These are phyloP conservation scores for Yamadazyma sp. DNA, from an alignment of 1,139 yeast species.

Conservation along the genomic window DNA sequence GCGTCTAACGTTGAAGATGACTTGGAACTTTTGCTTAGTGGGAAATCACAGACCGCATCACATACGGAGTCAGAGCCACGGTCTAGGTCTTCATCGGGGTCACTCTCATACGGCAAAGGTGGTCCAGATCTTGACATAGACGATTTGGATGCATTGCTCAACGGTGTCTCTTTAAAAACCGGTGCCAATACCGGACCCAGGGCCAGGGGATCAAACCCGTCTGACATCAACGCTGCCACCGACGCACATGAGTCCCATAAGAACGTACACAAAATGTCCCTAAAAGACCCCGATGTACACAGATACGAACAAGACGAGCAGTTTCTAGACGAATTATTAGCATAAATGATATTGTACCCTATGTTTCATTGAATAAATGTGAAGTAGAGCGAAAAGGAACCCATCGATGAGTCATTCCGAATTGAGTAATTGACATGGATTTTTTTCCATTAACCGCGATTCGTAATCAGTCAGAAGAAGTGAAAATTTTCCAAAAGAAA, in stretches of 20 bases:
- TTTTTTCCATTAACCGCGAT: conserved; percentile 37
- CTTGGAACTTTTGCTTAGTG: conserved; percentile 18
- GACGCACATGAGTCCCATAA: too few species aligned
- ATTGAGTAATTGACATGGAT: conserved; percentile 25
- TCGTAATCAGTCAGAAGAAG: conserved; percentile 26
- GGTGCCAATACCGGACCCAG: not conserved
- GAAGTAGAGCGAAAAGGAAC: not conserved
- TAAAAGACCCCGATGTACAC: not conserved
- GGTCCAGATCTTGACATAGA: not conserved
- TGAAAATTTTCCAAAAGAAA: conserved; percentile 4
- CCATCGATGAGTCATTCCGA: conserved; percentile 26
- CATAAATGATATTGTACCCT: conserved; percentile 6
- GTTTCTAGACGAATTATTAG: conserved; percentile 23
- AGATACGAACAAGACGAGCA: conserved; percentile 12
- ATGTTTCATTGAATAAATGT: too few species aligned
- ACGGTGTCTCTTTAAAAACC: not conserved
- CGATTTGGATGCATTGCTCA: conserved; percentile 2
- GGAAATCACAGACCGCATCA: not conserved
- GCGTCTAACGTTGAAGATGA: conserved; percentile 14
- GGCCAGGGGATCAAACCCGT: conserved; percentile 1
- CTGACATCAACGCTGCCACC: not conserved
- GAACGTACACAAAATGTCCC: not conserved
- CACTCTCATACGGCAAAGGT: not conserved
- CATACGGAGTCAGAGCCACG: not conserved
- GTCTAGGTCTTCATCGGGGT: too few species aligned